These are phyloP conservation scores for Letharia lupina DNA, from an alignment of 495 filamentous ascomycete genomes.

Conservation along the genomic window DNA sequence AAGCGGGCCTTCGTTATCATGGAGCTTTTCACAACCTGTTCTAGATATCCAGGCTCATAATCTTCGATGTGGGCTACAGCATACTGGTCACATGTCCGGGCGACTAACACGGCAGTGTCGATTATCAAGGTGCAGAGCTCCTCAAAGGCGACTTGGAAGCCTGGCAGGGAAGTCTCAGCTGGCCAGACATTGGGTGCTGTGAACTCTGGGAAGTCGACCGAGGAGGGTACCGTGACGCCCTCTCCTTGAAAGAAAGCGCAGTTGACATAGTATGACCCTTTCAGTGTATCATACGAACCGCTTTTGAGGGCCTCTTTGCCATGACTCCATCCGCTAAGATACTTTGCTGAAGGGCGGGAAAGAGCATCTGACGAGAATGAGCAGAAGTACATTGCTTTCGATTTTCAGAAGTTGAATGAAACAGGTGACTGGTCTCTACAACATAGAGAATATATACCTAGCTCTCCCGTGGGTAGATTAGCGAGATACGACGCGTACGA, in stretches of 20 bases:
- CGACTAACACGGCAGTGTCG: slow-evolving; percentile 79
- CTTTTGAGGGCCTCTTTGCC: slow-evolving; percentile 78
- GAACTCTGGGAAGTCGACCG: slow-evolving; percentile 55
- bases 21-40: slow-evolving; percentile 75
- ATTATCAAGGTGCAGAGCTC: slow-evolving; percentile 78
- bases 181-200: slow-evolving; percentile 84
- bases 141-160: slow-evolving; percentile 63
- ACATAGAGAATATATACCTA: slow-evolving; percentile 46
- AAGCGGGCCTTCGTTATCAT: slow-evolving; percentile 86
- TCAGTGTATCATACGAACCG: slow-evolving; percentile 82
- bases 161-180: slow-evolving; percentile 50
- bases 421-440: neutral
- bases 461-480: slow-evolving; percentile 61
- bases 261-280: slow-evolving; percentile 96
- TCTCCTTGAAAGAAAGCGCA: slow-evolving; percentile 83
- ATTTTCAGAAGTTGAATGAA: too few species aligned
- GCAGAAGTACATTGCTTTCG: neutral
- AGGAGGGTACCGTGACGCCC: slow-evolving; percentile 50
- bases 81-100: slow-evolving; percentile 77
- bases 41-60: slow-evolving; percentile 71
- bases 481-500: slow-evolving; percentile 86
- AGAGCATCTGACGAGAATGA: slow-evolving; percentile 34
- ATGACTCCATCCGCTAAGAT: slow-evolving; percentile 65
- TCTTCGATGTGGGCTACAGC: slow-evolving; percentile 65
- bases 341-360: slow-evolving; percentile 43